Evolutionary conservation across 2,329 filamentous ascomycete species (phyloP), one percentile per base, ranked within the genome.

Genomic region (Cladosporium sp.): DNA sequence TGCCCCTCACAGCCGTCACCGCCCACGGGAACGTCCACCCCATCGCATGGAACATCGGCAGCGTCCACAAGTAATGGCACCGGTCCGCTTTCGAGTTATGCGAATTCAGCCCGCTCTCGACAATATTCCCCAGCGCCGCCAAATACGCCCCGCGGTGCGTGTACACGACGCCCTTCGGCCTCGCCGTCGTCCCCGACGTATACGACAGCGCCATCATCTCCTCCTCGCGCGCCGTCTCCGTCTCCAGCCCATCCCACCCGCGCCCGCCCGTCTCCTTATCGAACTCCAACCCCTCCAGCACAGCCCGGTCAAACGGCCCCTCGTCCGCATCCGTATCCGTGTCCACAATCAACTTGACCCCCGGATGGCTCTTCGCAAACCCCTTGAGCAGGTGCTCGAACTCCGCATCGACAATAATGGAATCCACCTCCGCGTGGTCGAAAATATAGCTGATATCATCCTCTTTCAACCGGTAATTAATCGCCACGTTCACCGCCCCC

Each of bases 381-480:
- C 73, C 72, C 35, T 84, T 82, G 11, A 98, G 74, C 48, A 97
- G 74, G 3, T 74, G 72, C 16, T 83, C 70, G 66, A 85, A 96
- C 69, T 98, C 93, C 31, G 81, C 74, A 65, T 98, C 93, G 3
- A 87, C 89, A 53, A 98, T 84, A 58, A 98, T 89, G 49, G 81
- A 76, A 64, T 98, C 92, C 0, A 88, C 91, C 53, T 95, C 88
- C 6, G 86, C 83, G 72, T 91, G 92, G 38, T 85, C 81, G 64
- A 98, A 89, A 56, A 97, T 95, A 69, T 97, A 98, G 16, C 80
- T 76, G 54, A 98, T 85, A 64, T 98, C 93, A 56, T 91, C 88
- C 34, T 80, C 75, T 68, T 93, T 93, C 43, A 96, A 74, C 2
- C 85, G 75, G 61, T 87, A 87, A 59, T 89, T 89, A 43, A 85